Evolutionary conservation across 805 yeast species (phyloP).

Genomic region (Saccharomyces eubayanus): DNA sequence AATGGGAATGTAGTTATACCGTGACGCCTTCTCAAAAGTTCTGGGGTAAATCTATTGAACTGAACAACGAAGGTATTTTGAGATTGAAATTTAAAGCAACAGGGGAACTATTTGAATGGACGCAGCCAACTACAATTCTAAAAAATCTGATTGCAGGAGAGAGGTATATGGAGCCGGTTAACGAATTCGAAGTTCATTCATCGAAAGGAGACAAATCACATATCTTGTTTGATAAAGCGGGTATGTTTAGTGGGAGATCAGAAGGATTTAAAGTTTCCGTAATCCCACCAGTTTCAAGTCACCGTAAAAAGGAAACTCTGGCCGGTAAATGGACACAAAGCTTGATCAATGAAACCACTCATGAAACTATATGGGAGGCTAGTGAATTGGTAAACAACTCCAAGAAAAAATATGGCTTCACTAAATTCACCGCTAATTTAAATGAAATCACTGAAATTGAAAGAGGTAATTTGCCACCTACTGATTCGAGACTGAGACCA

Average conservation of each 20-base stretch:
- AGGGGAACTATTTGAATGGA: slow-evolving; percentile 70
- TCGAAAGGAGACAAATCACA: slow-evolving; percentile 62
- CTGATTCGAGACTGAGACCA: slow-evolving; percentile 86
- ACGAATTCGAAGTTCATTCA: slow-evolving; percentile 56
- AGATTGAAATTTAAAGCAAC: slow-evolving; percentile 47
- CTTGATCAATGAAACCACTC: slow-evolving; percentile 34
- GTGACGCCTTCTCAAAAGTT: slow-evolving; percentile 76
- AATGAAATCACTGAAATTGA: slow-evolving; percentile 75
- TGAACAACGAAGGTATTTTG: slow-evolving; percentile 65
- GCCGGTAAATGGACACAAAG: slow-evolving; percentile 82
- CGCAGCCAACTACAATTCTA: slow-evolving; percentile 71
- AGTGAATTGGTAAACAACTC: slow-evolving; percentile 54
- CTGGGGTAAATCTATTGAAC: slow-evolving; percentile 91
- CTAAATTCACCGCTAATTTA: slow-evolving; percentile 70
- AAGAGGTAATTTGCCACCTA: slow-evolving; percentile 56
- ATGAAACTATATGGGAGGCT: slow-evolving; percentile 56
- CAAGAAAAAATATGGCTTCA: slow-evolving; percentile 72
- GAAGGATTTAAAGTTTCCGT: slow-evolving; percentile 47
- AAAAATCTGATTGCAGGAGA: slow-evolving; percentile 93
- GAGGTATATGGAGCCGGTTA: slow-evolving; percentile 80
- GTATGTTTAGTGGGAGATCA: slow-evolving; percentile 77
- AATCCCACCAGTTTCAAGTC: slow-evolving; percentile 16
- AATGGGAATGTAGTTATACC: slow-evolving; percentile 64
- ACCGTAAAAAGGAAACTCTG: slow-evolving; percentile 16
- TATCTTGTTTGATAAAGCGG: slow-evolving; percentile 67